Conservation (phyloP, 2,329 filamentous ascomycete genomes). For the Hymenoscyphus repandus region DNA sequence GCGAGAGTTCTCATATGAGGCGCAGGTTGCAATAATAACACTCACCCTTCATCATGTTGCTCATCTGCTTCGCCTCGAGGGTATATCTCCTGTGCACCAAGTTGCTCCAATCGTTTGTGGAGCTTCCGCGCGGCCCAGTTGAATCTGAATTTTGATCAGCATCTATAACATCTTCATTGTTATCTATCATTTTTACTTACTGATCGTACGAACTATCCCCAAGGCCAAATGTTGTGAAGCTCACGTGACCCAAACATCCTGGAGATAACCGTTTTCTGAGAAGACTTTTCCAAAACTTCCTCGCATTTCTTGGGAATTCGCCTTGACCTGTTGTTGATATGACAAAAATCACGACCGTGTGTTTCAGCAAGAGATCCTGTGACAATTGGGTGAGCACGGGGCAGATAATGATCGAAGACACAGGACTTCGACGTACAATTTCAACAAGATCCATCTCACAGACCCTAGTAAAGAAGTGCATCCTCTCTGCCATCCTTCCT, state of each 20-base stretch:
- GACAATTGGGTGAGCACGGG: conserved; percentile 17
- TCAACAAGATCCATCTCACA: conserved; percentile 72
- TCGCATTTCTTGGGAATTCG: conserved; percentile 80
- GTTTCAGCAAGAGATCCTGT: conserved; percentile 46
- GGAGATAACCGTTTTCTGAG: conserved; percentile 71
- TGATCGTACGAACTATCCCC: conserved; percentile 94
- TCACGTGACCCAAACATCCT: conserved; percentile 61
- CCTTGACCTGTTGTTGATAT: conserved; percentile 93
- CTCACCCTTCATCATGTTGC: conserved; percentile 84
- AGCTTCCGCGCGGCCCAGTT: conserved; percentile 92
- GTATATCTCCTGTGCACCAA: conserved; percentile 74
- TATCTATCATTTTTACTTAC: conserved; percentile 41
- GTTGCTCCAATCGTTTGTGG: conserved; percentile 74
- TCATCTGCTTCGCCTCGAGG: conserved; percentile 85
- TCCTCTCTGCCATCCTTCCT: conserved; percentile 64
- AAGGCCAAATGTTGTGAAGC: conserved; percentile 82
- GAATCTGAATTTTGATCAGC: conserved; percentile 49
- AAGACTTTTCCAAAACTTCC: conserved; percentile 78
- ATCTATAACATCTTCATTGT: neutral
- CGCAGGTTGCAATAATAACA: conserved; percentile 14
- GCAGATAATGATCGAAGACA: conserved; percentile 11
- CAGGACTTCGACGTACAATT: conserved; percentile 52
- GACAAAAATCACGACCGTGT: conserved; percentile 67
- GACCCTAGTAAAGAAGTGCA: conserved; percentile 73
- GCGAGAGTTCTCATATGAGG: neutral